Conservation (phyloP, 2,329 filamentous ascomycete genomes). For the Monosporascus sp. region DNA sequence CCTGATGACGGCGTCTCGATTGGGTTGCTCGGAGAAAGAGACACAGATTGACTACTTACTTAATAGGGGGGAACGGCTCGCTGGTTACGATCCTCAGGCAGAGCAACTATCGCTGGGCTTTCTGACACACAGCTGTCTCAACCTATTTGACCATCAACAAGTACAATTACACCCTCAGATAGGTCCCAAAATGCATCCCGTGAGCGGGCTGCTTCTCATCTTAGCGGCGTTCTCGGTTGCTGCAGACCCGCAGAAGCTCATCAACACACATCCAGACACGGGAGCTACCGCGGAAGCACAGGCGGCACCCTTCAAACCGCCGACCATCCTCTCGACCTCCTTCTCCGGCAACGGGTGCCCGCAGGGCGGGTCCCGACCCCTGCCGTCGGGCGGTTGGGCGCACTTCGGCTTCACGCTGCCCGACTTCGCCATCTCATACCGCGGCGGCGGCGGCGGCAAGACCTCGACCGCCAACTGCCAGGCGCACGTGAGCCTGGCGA, state of each 20-base stretch:
- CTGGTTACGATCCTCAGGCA: too few species aligned
- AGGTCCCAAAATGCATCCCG: constrained; percentile 1
- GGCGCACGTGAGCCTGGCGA: constrained; percentile 11
- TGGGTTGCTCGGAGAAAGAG: too few species aligned
- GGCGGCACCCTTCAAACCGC: constrained; percentile 6
- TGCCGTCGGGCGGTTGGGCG: constrained; percentile 7
- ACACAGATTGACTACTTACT: not conserved
- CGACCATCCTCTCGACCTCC: constrained; percentile 8
- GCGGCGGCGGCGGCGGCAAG: constrained; percentile 4
- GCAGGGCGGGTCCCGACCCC: constrained; percentile 7
- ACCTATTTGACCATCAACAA: too few species aligned
- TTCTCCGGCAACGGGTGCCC: constrained; percentile 18
- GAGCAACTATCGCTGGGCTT: too few species aligned
- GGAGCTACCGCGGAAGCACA: too few species aligned
- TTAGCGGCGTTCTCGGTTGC: constrained; percentile 2
- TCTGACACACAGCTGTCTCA: too few species aligned
- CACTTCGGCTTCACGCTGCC: constrained; percentile 12
- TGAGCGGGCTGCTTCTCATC: not conserved
- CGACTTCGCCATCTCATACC: constrained; percentile 10
- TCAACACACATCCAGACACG: not conserved
- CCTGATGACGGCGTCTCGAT: too few species aligned
- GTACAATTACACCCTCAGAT: too few species aligned
- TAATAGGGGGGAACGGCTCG: too few species aligned
- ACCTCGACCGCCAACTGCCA: constrained; percentile 15
- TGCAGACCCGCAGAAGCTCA: constrained; percentile 1